A percentile compares a stretch with the other conserved stretches of the same genome.
These are phyloP conservation scores for Mycena kentingensis DNA, from an alignment of 768 basidiomycete genomes.

Conservation along the genomic window DNA sequence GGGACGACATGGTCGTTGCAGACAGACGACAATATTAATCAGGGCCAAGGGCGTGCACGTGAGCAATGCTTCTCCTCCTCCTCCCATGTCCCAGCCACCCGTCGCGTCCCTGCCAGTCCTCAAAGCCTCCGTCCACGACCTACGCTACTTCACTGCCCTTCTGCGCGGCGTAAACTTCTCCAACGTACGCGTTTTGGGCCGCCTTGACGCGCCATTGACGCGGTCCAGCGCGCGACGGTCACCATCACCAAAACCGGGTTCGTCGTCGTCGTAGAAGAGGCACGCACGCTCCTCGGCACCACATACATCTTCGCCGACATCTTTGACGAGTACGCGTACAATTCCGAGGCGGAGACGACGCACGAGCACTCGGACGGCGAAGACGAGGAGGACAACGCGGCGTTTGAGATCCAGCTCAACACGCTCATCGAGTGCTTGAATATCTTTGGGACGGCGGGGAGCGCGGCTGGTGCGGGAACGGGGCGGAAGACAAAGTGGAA, in stretches of 20 bases:
- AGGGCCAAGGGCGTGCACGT: too few species aligned
- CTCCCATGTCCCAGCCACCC: too few species aligned
- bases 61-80: too few species aligned
- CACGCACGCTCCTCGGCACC: constrained; percentile 74
- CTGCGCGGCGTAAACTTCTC: constrained; percentile 81
- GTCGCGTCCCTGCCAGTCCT: constrained; percentile 42
- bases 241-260: constrained; percentile 71
- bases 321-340: constrained; percentile 80
- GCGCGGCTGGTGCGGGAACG: constrained; percentile 31
- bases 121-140: constrained; percentile 74
- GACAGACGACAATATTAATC: too few species aligned
- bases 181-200: constrained; percentile 53
- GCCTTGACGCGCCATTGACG: constrained; percentile 1
- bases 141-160: constrained; percentile 76
- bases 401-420: constrained; percentile 83
- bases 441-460: constrained; percentile 84
- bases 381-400: constrained; percentile 37
- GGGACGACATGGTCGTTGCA: neutral
- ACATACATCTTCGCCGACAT: constrained; percentile 78
- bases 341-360: constrained; percentile 38
- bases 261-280: constrained; percentile 82
- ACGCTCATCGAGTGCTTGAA: constrained; percentile 89
- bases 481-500: constrained; percentile 52
- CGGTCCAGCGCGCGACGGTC: constrained; percentile 69
- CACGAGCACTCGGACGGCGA: constrained; percentile 31